These are phyloP conservation scores for Juncus inflexus DNA, from an alignment of 176 grass and related monocot species.

Conservation along the genomic window DNA sequence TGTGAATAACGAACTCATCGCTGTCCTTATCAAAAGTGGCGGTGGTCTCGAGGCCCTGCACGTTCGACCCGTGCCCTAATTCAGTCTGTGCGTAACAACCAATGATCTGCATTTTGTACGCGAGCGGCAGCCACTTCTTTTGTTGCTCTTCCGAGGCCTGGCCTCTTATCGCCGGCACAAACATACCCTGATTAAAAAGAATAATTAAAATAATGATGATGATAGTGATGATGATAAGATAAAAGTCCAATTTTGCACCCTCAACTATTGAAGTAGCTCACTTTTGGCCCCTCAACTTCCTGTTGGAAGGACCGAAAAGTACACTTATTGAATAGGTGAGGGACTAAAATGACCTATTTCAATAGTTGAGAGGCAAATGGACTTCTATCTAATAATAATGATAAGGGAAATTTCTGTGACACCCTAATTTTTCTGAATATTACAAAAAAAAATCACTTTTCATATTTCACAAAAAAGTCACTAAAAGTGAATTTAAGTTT, in stretches of 20 bases:
- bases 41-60: conserved; percentile 98
- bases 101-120: conserved; percentile 89
- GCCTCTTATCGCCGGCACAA: conserved; percentile 97
- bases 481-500: too few species aligned
- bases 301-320: not conserved
- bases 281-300: too few species aligned
- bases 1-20: conserved; percentile 94
- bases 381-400: too few species aligned
- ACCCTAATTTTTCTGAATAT: too few species aligned
- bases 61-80: conserved; percentile 94
- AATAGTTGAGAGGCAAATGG: not conserved
- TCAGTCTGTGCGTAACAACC: conserved; percentile 99
- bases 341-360: not conserved
- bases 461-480: too few species aligned
- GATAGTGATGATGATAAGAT: too few species aligned
- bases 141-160: conserved; percentile 94
- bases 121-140: conserved; percentile 85
- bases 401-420: too few species aligned
- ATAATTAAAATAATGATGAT: too few species aligned
- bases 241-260: not conserved
- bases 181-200: conserved; percentile 61
- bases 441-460: too few species aligned
- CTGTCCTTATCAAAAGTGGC: conserved; percentile 80
- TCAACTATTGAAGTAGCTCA: not conserved
- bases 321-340: too few species aligned